Percentiles rank a stretch among this genome's conserved stretches.
Conservation (phyloP, 768 basidiomycete genomes). For the Auriculariales sp. region DNA sequence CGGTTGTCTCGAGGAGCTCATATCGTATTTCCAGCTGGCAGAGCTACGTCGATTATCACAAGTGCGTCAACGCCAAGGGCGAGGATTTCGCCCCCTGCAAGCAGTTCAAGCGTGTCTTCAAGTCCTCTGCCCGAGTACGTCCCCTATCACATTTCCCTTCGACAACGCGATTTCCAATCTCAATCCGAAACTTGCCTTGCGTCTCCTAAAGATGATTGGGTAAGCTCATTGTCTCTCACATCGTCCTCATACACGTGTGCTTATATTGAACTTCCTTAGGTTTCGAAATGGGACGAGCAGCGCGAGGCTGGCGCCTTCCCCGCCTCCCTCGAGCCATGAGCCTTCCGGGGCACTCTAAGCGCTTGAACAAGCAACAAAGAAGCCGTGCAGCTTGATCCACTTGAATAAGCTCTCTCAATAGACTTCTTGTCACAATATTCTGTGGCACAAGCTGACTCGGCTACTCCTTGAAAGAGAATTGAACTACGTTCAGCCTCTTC, state of each 20-base stretch:
- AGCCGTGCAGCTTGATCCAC: no score
- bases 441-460: no score
- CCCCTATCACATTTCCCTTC: slow-evolving; percentile 2
- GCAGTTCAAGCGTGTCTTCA: slow-evolving; percentile 92
- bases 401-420: no score
- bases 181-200: slow-evolving; percentile 4
- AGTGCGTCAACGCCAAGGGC: slow-evolving; percentile 91
- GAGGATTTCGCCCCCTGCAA: slow-evolving; percentile 98
- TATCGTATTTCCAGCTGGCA: slow-evolving; percentile 51
- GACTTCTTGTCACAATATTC: no score
- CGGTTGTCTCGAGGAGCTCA: not conserved
- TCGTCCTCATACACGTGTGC: not conserved
- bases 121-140: slow-evolving; percentile 97
- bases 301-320: slow-evolving; percentile 88
- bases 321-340: slow-evolving; percentile 68
- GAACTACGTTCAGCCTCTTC: no score
- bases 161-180: not conserved
- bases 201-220: slow-evolving; percentile 71
- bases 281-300: slow-evolving; percentile 85
- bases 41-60: slow-evolving; percentile 98
- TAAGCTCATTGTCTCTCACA: slow-evolving; percentile 18
- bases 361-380: no score
- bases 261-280: slow-evolving; percentile 27
- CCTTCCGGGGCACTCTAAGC: no score
- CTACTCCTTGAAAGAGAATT: no score